Conservation (phyloP, 192 early-diverging fungal species). For the Coemansia sp. region DNA sequence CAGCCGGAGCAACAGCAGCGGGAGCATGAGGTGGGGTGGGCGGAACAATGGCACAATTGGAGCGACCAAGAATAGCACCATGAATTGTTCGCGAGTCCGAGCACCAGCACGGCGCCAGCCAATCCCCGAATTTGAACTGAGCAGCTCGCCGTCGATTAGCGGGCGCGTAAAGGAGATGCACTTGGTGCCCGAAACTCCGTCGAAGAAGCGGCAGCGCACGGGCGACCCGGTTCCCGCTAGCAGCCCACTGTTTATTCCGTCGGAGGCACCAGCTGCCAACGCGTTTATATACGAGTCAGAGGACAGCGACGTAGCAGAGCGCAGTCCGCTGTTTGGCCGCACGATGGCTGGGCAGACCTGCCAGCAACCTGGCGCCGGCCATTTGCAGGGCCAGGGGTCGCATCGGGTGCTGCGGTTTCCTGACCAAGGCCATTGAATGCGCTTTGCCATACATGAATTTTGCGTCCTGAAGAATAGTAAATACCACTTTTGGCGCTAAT, state of each 20-base stretch:
- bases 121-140: slow-evolving; percentile 13
- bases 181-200: slow-evolving; percentile 8
- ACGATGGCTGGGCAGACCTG: background rate
- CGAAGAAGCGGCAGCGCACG: slow-evolving; percentile 29
- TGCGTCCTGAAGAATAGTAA: no score
- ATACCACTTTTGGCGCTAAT: no score
- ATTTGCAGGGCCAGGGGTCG: background rate
- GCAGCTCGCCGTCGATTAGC: slow-evolving; percentile 17
- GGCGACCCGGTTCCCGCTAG: slow-evolving; percentile 2
- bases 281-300: slow-evolving; percentile 34
- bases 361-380: background rate
- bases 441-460: background rate
- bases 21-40: background rate
- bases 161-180: background rate
- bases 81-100: background rate
- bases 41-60: background rate
- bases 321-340: slow-evolving; percentile 8
- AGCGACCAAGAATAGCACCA: background rate
- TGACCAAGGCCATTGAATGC: background rate
- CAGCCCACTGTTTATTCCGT: slow-evolving; percentile 9
- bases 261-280: slow-evolving; percentile 1
- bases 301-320: slow-evolving; percentile 16
- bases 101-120: background rate
- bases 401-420: slow-evolving; percentile 5
- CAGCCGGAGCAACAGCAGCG: slow-evolving; percentile 2